Evolutionary conservation across 129 eudicot genomes (phyloP).

Genomic region (Kitagawia praeruptora): DNA sequence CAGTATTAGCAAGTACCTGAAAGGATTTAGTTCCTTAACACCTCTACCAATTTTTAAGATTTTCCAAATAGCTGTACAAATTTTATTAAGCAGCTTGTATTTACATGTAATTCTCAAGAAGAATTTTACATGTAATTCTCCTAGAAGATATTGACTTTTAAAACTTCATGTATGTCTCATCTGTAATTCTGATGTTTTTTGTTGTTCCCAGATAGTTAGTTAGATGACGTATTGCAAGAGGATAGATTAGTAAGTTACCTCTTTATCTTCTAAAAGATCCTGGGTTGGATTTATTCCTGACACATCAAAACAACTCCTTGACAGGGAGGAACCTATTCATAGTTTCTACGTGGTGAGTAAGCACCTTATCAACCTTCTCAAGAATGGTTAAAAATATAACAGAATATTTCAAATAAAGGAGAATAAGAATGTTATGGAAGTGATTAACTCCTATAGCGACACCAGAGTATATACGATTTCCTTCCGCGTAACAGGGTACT

Average conservation of each 20-base stretch:
- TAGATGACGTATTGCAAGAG: background rate
- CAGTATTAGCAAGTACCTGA: background rate
- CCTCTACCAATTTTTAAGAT: background rate
- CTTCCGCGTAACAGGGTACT: background rate
- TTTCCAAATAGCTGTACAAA: background rate
- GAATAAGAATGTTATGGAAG: background rate
- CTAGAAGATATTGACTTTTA: background rate
- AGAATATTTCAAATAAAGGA: background rate
- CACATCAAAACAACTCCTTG: constrained; percentile 68
- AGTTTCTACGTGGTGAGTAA: constrained; percentile 13
- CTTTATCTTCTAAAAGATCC: constrained; percentile 54
- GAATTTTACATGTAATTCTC: background rate
- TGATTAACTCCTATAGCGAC: background rate
- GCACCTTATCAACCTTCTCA: background rate
- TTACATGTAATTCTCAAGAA: background rate
- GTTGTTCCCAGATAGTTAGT: background rate
- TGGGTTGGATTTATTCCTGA: constrained; percentile 34
- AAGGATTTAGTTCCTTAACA: background rate
- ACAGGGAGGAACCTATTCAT: constrained; percentile 52
- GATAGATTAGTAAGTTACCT: constrained; percentile 30
- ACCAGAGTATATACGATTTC: background rate
- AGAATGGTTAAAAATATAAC: background rate
- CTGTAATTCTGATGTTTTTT: background rate
- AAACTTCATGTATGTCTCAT: background rate
- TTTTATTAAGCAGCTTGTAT: background rate